A percentile compares a stretch with the other conserved stretches of the same genome.
phyloP scores from a whole-genome alignment of 1,284 basidiomycete species.

The Inonotus obliquus region DNA sequence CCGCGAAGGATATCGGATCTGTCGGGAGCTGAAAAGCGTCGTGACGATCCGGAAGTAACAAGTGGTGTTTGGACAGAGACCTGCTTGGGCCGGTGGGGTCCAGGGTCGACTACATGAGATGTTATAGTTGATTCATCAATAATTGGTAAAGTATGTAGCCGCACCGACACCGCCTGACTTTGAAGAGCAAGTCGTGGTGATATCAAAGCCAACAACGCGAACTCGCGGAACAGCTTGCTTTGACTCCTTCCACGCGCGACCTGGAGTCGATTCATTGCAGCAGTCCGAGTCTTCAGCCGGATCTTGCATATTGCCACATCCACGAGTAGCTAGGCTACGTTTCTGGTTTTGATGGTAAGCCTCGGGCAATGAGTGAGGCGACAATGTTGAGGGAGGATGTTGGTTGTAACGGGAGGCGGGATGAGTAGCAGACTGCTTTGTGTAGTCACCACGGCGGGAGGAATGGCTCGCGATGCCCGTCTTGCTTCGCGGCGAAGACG shows the following conservation, averaged over 20 bases:
- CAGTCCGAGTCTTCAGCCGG: background rate
- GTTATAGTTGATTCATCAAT: background rate
- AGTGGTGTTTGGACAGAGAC: background rate
- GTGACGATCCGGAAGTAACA: background rate
- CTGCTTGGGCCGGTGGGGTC: background rate
- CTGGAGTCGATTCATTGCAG: constrained; percentile 7
- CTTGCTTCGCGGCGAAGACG: background rate
- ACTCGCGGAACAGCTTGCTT: background rate
- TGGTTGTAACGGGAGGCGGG: constrained; percentile 24
- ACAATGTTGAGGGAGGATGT: constrained; percentile 23
- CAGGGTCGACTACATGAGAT: background rate
- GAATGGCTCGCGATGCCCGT: constrained; percentile 20
- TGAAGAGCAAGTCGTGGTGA: background rate
- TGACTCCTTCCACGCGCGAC: constrained; percentile 4
- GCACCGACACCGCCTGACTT: background rate
- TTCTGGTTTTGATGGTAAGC: constrained; percentile 22
- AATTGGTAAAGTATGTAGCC: background rate
- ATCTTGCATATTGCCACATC: background rate
- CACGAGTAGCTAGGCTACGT: background rate
- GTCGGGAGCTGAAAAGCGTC: background rate
- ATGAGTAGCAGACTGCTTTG: constrained; percentile 20
- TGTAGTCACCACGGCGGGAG: constrained; percentile 14
- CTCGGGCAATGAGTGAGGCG: constrained; percentile 23
- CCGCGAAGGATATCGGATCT: background rate
- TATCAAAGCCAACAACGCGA: constrained; percentile 6